Evolutionary conservation across 177 flowering plant genomes (phyloP).

Genomic region (Tripterygium wilfordii): DNA sequence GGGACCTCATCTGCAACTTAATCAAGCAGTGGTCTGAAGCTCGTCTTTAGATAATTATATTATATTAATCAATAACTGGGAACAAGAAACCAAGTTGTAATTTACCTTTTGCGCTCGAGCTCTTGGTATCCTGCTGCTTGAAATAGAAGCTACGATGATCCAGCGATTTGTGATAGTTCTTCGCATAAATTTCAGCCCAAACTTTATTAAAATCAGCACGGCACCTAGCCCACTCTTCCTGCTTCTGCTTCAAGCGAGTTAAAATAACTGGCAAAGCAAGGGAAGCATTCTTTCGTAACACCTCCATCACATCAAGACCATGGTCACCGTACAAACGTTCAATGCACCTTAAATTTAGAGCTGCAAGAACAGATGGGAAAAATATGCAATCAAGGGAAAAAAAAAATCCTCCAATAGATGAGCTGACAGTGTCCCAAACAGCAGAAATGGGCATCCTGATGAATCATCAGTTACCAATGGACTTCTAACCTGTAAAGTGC

Average conservation of each 20-base stretch:
- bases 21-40: no score
- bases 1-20: no score
- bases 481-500: slow-evolving; percentile 60
- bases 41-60: no score
- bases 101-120: slow-evolving; percentile 88
- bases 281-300: slow-evolving; percentile 70
- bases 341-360: slow-evolving; percentile 81
- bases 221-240: slow-evolving; percentile 97
- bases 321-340: slow-evolving; percentile 97
- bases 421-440: background rate
- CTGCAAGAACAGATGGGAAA: slow-evolving; percentile 31
- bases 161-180: slow-evolving; percentile 93
- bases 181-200: slow-evolving; percentile 95
- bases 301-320: slow-evolving; percentile 96
- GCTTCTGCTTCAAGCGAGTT: slow-evolving; percentile 93
- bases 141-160: slow-evolving; percentile 99
- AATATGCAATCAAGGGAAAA: background rate
- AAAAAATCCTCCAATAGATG: background rate
- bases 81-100: slow-evolving; percentile 1
- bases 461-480: background rate
- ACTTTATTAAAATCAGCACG: slow-evolving; percentile 92
- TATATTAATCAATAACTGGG: no score
- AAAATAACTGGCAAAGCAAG: slow-evolving; percentile 84
- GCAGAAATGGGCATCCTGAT: background rate
- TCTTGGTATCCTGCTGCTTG: slow-evolving; percentile 96